Percentiles rank a stretch among this genome's conserved stretches.
Evolutionary conservation across 169 alveolate species (phyloP).

Genomic region (Blepharisma undulans): DNA sequence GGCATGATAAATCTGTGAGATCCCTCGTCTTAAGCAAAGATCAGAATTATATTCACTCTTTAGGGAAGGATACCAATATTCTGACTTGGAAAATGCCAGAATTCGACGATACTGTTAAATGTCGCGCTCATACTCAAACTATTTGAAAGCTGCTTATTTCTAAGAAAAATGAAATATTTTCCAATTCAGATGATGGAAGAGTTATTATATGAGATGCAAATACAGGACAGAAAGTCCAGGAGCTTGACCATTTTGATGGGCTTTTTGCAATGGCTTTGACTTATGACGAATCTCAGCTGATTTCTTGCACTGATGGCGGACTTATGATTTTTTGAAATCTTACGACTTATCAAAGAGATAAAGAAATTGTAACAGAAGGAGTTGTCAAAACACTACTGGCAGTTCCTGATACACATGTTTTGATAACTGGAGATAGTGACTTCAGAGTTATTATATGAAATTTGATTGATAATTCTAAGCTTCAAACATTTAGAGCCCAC

Average conservation of each 20-base stretch:
- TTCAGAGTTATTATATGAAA: conserved; percentile 8
- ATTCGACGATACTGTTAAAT: not conserved
- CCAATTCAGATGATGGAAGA: not conserved
- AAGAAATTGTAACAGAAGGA: not conserved
- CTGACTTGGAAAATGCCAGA: not conserved
- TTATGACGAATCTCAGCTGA: not conserved
- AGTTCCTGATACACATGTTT: not conserved
- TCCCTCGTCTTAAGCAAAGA: not conserved
- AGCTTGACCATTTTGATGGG: not conserved
- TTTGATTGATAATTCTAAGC: not conserved
- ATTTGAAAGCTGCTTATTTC: not conserved
- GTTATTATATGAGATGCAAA: not conserved
- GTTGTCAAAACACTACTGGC: not conserved
- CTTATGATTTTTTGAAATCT: not conserved
- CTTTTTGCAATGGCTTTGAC: not conserved
- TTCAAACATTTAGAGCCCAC: not conserved
- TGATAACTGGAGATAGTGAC: conserved; percentile 10
- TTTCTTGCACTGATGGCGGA: not conserved
- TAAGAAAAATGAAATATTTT: not conserved
- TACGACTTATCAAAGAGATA: not conserved
- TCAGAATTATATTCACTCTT: not conserved
- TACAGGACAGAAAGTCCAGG: not conserved
- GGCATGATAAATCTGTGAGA: not conserved
- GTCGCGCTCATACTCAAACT: not conserved
- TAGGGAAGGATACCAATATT: not conserved